Percentiles rank a stretch among this genome's conserved stretches.
These are phyloP conservation scores for Penicillium hesseltinei DNA, from an alignment of 2,329 filamentous ascomycete species.

Conservation along the genomic window DNA sequence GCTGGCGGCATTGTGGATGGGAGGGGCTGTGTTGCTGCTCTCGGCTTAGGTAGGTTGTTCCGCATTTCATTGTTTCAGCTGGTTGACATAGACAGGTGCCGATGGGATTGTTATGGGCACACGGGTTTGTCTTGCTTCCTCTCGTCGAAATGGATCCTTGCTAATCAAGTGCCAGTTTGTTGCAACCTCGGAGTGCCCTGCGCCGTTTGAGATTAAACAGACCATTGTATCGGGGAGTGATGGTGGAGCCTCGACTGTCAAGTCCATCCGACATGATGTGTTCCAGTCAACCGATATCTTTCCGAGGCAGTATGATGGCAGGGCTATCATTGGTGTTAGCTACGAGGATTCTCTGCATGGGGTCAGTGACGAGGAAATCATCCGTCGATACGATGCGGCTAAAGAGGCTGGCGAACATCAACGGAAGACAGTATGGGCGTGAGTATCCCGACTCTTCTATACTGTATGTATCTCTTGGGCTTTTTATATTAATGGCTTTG, in stretches of 20 bases:
- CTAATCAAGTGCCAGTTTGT: conserved; percentile 40
- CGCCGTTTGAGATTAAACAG: conserved; percentile 44
- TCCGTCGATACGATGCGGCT: conserved; percentile 19
- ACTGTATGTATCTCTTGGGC: background rate
- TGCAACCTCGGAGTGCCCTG: conserved; percentile 45
- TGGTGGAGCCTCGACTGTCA: conserved; percentile 48
- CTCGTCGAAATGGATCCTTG: conserved; percentile 12
- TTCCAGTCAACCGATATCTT: conserved; percentile 24
- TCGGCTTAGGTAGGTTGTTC: conserved; percentile 50
- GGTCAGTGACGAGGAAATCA: conserved; percentile 18
- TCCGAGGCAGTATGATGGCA: conserved; percentile 20
- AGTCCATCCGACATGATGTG: conserved; percentile 36
- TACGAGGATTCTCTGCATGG: conserved; percentile 15
- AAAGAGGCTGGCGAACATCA: conserved; percentile 14
- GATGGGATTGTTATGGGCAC: conserved; percentile 25
- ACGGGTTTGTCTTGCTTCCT: conserved; percentile 11
- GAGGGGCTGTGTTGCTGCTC: conserved; percentile 54
- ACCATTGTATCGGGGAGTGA: conserved; percentile 45
- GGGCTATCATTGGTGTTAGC: conserved; percentile 18
- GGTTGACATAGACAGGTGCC: conserved; percentile 9
- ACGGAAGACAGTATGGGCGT: conserved; percentile 24
- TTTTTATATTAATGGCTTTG: background rate
- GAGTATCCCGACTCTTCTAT: background rate
- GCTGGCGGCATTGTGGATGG: conserved; percentile 61
- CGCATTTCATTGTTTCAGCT: conserved; percentile 31